phyloP scores from a whole-genome alignment of 2,329 filamentous ascomycete genomes.

The Neofusicoccum kwambonambiense region DNA sequence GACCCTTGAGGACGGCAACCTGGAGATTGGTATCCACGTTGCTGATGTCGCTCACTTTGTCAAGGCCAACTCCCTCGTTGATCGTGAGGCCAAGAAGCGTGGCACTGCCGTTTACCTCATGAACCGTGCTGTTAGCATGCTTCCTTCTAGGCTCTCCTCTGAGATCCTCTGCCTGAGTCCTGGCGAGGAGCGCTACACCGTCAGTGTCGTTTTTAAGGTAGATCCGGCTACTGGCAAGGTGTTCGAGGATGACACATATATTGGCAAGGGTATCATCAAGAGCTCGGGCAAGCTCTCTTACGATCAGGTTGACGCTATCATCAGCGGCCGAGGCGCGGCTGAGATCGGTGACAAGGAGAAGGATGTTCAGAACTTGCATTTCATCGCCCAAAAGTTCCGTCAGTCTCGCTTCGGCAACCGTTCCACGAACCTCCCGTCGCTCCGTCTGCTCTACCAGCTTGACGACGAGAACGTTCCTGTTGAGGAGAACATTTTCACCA shows the following conservation, averaged over 20 bases:
- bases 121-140: constrained; percentile 82
- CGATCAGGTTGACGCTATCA: constrained; percentile 78
- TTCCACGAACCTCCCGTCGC: constrained; percentile 74
- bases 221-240: constrained; percentile 76
- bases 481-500: constrained; percentile 94
- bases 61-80: constrained; percentile 91
- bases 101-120: constrained; percentile 94
- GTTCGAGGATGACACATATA: constrained; percentile 84
- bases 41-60: constrained; percentile 96
- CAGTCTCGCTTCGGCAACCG: constrained; percentile 81
- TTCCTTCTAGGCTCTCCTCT: constrained; percentile 79
- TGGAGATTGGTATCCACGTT: constrained; percentile 94
- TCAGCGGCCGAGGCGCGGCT: constrained; percentile 62
- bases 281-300: constrained; percentile 84
- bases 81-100: constrained; percentile 96
- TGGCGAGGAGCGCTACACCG: constrained; percentile 83
- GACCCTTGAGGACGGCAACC: constrained; percentile 74
- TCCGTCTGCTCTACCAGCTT: constrained; percentile 87
- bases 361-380: constrained; percentile 76
- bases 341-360: constrained; percentile 67
- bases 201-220: constrained; percentile 91
- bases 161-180: constrained; percentile 87
- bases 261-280: constrained; percentile 91
- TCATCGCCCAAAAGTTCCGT: constrained; percentile 84
- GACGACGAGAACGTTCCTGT: constrained; percentile 98